Percentiles rank a stretch among this genome's conserved stretches.
These are phyloP conservation scores for Boletales sp. DNA, from an alignment of 768 basidiomycete species.

Conservation along the genomic window DNA sequence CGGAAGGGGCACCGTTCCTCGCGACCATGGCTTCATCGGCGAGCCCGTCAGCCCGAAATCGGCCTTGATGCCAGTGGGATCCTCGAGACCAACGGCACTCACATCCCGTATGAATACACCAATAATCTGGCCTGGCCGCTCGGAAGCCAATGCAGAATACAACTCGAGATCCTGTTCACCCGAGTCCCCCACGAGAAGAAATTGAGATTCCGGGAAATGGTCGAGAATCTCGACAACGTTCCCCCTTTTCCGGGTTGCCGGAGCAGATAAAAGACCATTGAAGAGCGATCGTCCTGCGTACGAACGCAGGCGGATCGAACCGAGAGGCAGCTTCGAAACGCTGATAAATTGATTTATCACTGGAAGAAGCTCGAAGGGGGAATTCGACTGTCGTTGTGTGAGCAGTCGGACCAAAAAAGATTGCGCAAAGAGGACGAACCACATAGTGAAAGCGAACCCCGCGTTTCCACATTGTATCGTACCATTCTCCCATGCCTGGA, in stretches of 20 bases:
- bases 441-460: conserved; percentile 89
- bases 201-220: conserved; percentile 67
- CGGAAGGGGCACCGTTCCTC: conserved; percentile 5
- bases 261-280: conserved; percentile 76
- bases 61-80: conserved; percentile 53
- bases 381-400: conserved; percentile 64
- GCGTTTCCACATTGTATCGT: conserved; percentile 57
- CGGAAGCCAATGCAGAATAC: conserved; percentile 71
- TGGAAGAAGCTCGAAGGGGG: conserved; percentile 80
- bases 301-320: conserved; percentile 78
- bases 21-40: conserved; percentile 5
- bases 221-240: conserved; percentile 78
- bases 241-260: conserved; percentile 77
- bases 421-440: conserved; percentile 42
- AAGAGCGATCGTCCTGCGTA: conserved; percentile 84
- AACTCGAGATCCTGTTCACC: conserved; percentile 96
- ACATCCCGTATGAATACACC: conserved; percentile 86
- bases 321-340: conserved; percentile 64
- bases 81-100: conserved; percentile 42
- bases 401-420: background rate
- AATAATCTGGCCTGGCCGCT: conserved; percentile 65
- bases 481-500: conserved; percentile 82
- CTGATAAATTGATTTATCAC: conserved; percentile 73
- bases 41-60: background rate
- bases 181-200: conserved; percentile 86